Evolutionary conservation across 192 early-diverging fungal genomes (phyloP).

Genomic region (Backusella morwellensis): DNA sequence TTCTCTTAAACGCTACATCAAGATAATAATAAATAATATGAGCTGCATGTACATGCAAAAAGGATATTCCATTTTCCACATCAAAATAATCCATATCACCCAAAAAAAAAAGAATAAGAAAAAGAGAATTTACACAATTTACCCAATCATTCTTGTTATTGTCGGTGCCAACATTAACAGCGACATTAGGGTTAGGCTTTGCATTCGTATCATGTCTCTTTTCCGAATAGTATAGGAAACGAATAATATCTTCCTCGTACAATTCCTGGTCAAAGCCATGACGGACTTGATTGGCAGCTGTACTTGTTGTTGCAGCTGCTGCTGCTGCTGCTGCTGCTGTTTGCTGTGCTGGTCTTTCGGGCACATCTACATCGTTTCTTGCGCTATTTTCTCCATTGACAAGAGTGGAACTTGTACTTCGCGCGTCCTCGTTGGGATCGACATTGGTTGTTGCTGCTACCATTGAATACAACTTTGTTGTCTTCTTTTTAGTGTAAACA

Average conservation of each 20-base stretch:
- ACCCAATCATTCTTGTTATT: conserved; percentile 46
- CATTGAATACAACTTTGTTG: neutral
- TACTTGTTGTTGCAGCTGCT: neutral
- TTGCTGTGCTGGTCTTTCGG: conserved; percentile 32
- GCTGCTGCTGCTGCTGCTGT: neutral
- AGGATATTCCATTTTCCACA: neutral
- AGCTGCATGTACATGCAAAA: neutral
- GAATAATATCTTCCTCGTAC: conserved; percentile 48
- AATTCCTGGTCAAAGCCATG: conserved; percentile 52
- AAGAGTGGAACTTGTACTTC: conserved; percentile 53
- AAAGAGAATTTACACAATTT: neutral
- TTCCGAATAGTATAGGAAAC: conserved; percentile 55
- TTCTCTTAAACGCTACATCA: conserved; percentile 45
- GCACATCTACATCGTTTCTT: conserved; percentile 33
- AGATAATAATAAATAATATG: neutral
- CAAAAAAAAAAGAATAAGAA: neutral
- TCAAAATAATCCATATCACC: neutral
- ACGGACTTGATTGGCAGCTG: conserved; percentile 25
- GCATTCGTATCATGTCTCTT: conserved; percentile 52
- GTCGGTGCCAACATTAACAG: neutral
- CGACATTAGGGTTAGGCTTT: conserved; percentile 12
- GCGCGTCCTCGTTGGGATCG: conserved; percentile 44
- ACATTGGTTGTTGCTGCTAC: neutral
- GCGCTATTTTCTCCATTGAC: conserved; percentile 40
- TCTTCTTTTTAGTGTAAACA: neutral